Evolutionary conservation across 176 grass and related monocot species (phyloP).

Genomic region (Dactylis glomerata): DNA sequence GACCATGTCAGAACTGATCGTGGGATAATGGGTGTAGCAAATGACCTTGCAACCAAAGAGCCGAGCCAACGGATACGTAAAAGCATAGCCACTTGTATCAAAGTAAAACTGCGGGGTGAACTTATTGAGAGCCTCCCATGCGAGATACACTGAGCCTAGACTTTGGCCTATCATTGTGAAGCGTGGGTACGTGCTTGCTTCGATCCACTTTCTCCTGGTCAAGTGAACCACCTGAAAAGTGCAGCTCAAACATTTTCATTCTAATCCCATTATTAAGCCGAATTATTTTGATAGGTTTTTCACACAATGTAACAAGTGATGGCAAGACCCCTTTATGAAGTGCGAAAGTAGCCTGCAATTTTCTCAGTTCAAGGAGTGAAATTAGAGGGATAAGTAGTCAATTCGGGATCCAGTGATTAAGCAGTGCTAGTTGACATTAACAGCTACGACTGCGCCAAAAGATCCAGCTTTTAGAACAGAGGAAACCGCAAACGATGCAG

Average conservation of each 20-base stretch:
- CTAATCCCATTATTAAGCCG: background rate
- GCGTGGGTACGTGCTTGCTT: slow-evolving; percentile 68
- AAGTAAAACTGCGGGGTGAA: slow-evolving; percentile 76
- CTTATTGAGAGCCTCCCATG: slow-evolving; percentile 83
- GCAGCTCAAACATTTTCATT: background rate
- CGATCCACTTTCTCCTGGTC: slow-evolving; percentile 90
- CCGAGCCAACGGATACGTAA: slow-evolving; percentile 85
- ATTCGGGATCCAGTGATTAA: background rate
- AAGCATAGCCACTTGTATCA: slow-evolving; percentile 95
- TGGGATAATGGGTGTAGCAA: slow-evolving; percentile 92
- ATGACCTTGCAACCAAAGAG: slow-evolving; percentile 89
- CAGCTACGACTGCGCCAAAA: background rate
- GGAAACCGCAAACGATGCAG: background rate
- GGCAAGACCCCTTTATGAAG: background rate
- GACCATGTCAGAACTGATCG: slow-evolving; percentile 97
- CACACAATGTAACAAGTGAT: background rate
- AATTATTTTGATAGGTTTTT: background rate
- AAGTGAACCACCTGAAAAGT: slow-evolving; percentile 82
- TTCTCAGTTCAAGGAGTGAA: background rate
- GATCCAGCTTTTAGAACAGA: slow-evolving; percentile 1
- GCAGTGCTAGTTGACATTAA: background rate
- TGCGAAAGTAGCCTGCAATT: background rate
- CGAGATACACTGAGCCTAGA: slow-evolving; percentile 84
- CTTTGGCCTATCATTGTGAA: slow-evolving; percentile 99
- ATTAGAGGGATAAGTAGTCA: background rate